A percentile compares a stretch with the other conserved stretches of the same genome.
phyloP scores from a whole-genome alignment of 2,329 filamentous ascomycete genomes.

The Fusarium virguliforme region DNA sequence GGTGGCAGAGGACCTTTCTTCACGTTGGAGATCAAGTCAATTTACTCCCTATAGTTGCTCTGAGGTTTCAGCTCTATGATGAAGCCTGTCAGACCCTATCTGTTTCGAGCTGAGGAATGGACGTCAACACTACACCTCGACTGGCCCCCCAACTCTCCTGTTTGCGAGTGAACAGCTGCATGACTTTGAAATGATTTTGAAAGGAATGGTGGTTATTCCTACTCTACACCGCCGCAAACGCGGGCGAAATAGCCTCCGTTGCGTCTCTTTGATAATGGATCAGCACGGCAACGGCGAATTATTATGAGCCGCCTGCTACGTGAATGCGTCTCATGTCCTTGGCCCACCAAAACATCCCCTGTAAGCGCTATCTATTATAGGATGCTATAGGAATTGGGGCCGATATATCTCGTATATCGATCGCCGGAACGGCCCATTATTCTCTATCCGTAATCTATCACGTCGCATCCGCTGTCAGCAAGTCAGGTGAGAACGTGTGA shows the following conservation, averaged over 20 bases:
- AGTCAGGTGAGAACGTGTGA: not conserved
- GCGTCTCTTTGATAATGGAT: conserved; percentile 49
- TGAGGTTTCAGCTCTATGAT: too few species aligned
- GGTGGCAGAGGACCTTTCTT: too few species aligned
- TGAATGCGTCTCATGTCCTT: not conserved
- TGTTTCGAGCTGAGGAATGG: not conserved
- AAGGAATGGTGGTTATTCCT: not conserved
- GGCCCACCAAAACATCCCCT: not conserved
- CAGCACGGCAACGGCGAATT: not conserved
- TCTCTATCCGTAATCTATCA: not conserved
- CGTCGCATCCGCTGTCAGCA: not conserved
- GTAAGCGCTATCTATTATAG: not conserved
- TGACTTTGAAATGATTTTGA: not conserved
- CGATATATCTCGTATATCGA: not conserved
- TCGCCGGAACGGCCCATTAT: not conserved
- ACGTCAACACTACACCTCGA: not conserved
- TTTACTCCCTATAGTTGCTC: too few species aligned
- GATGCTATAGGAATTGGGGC: not conserved
- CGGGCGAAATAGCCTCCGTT: not conserved
- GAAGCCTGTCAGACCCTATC: not conserved
- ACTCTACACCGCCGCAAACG: not conserved
- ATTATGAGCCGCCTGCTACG: conserved; percentile 5
- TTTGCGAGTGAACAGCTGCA: not conserved
- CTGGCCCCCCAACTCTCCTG: not conserved
- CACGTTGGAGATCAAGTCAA: too few species aligned